Conservation (phyloP, 2,329 filamentous ascomycete genomes). For the Teratosphaeria nubilosa region DNA sequence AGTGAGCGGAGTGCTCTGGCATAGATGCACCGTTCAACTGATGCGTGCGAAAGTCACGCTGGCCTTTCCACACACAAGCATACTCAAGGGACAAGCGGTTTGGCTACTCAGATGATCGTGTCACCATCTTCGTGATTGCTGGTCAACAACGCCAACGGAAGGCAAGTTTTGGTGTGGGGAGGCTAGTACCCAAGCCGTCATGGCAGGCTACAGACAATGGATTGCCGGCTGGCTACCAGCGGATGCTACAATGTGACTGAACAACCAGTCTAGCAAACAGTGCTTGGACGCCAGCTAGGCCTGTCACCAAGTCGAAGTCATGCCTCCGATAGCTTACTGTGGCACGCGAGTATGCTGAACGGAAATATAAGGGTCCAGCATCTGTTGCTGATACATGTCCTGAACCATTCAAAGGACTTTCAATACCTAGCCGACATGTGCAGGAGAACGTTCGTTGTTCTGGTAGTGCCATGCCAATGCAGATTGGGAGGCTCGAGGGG, state of each 20-base stretch:
- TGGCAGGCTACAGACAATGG: neutral
- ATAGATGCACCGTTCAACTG: neutral
- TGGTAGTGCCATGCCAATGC: neutral
- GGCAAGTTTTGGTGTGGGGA: neutral
- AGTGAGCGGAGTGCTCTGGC: neutral
- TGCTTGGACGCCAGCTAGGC: neutral
- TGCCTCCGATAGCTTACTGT: neutral
- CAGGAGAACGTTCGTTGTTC: neutral
- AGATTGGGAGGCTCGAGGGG: neutral
- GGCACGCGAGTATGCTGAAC: neutral
- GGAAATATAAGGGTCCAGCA: neutral
- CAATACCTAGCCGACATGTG: neutral
- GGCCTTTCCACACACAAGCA: neutral
- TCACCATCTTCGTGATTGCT: neutral
- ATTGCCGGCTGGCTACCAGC: neutral
- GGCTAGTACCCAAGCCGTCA: neutral
- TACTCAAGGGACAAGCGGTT: neutral
- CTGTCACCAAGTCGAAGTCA: neutral
- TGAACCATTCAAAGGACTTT: neutral
- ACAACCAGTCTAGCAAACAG: neutral
- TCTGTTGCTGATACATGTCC: neutral
- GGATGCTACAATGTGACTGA: neutral
- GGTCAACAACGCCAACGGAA: neutral
- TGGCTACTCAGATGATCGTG: too few relatives aligned
- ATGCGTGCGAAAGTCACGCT: too few relatives aligned